Conservation (phyloP, 2,329 filamentous ascomycete species). For the Verticillium isaacii region DNA sequence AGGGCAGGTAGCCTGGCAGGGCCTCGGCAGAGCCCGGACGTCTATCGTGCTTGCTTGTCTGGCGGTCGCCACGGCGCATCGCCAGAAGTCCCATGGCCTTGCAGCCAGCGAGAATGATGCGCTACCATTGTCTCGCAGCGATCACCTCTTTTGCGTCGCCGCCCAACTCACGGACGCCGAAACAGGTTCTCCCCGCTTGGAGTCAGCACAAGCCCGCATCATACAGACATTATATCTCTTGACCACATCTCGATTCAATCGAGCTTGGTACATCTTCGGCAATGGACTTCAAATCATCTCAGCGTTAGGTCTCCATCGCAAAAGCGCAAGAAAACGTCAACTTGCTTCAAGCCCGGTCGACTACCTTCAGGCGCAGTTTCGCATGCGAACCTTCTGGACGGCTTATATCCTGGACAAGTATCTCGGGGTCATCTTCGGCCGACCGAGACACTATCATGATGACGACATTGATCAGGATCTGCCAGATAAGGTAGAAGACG, state of each 20-base stretch:
- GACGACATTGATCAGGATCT: slow-evolving; percentile 59
- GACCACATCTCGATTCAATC: slow-evolving; percentile 52
- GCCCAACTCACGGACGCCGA: slow-evolving; percentile 24
- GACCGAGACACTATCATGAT: slow-evolving; percentile 56
- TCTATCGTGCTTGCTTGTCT: slow-evolving; percentile 44
- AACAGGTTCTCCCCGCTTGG: slow-evolving; percentile 22
- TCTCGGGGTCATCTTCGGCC: slow-evolving; percentile 57
- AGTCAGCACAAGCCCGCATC: slow-evolving; percentile 52
- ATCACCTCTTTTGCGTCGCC: slow-evolving; percentile 37
- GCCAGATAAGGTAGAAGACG: slow-evolving; percentile 50
- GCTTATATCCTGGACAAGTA: slow-evolving; percentile 60
- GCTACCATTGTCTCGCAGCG: slow-evolving; percentile 22
- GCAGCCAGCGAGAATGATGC: slow-evolving; percentile 18
- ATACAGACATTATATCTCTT: slow-evolving; percentile 54
- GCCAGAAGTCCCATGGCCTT: slow-evolving; percentile 30
- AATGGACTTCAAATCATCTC: slow-evolving; percentile 47
- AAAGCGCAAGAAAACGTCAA: slow-evolving; percentile 23
- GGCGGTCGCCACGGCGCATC: slow-evolving; percentile 39
- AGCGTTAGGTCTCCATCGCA: slow-evolving; percentile 33
- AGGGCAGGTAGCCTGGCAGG: slow-evolving; percentile 28
- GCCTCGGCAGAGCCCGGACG: slow-evolving; percentile 36
- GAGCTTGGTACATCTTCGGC: slow-evolving; percentile 56
- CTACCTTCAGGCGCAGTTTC: slow-evolving; percentile 44
- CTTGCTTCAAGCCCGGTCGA: slow-evolving; percentile 19
- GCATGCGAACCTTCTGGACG: slow-evolving; percentile 56